Base-by-base conservation (phyloP, 2,329 filamentous ascomycete genomes). In the Aspergillus sp. region DNA sequence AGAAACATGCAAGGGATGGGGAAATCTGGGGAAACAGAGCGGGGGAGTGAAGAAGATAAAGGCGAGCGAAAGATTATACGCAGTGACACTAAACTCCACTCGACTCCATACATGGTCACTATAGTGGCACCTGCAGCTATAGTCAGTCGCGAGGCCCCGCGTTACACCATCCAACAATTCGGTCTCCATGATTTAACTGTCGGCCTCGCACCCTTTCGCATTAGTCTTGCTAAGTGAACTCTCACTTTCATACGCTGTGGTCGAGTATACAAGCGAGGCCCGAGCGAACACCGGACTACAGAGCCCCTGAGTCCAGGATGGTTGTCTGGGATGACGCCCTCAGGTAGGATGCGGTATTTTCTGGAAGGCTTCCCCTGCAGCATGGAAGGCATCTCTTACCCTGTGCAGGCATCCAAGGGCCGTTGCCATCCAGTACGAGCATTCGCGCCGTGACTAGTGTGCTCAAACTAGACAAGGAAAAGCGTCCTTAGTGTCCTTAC, bases 11-110 rank as follows among this genome's bases (percentile, higher is more conserved):
- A 40, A 15, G 45, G 35, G 25, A 50, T 40, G 55, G 27, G 50
- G 52, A 57, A 60, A 62, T 59, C 61, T 48, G 61, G 62, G 61
- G 61, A 62, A 62, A 41, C 19, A n/a, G 49, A 43, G 25, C 47
- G 48, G 58, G 27, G 55, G 58, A 57, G 55, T 40, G 53, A 59
- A 27, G 37, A 21, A 43, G 45, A 55, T 49, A 56, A 57, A 58
- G 46, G 48, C 17, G 47, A 49, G 50, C 39, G 45, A 50, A 33
- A 39, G 52, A 48, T 43, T 52, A 44, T 52, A 47, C 46, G 47
- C 48, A 57, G 43, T 35, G 11, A 27, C 27, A 53, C 41, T 39
- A 39, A 37, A 46, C 27, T 53, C 19, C 41, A 52, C 39, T 44
- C 12, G 45, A 17, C 35, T n/a, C 35, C 12, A 47, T 39, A 33